Conservation (phyloP, 176 grass and related monocot genomes). For the Paspalum notatum region DNA sequence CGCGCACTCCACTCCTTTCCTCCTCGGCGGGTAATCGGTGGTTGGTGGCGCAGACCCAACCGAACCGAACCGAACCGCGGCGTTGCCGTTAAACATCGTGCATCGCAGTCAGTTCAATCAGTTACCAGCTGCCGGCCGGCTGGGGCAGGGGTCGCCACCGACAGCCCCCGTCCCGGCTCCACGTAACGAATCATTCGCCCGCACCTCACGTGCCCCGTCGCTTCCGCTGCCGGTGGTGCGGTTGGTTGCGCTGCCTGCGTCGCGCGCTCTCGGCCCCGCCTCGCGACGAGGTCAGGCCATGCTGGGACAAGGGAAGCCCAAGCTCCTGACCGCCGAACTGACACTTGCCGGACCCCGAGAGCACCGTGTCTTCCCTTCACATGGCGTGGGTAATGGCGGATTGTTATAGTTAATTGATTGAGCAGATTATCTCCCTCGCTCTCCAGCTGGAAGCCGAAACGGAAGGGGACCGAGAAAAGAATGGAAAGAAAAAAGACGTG, state of each 20-base stretch:
- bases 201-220: slow-evolving; percentile 46
- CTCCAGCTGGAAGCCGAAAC: slow-evolving; percentile 42
- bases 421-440: neutral
- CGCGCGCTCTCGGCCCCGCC: neutral
- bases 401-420: slow-evolving; percentile 10
- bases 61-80: neutral
- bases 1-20: no score
- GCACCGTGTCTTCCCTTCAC: slow-evolving; percentile 7
- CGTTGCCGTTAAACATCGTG: slow-evolving; percentile 7
- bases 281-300: neutral
- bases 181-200: slow-evolving; percentile 49
- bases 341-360: slow-evolving; percentile 35
- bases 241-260: neutral
- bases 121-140: neutral
- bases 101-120: neutral
- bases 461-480: neutral
- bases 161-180: slow-evolving; percentile 41
- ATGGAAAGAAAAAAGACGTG: neutral
- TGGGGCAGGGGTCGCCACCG: slow-evolving; percentile 37
- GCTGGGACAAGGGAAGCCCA: neutral
- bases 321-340: neutral
- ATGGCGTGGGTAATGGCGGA: slow-evolving; percentile 5
- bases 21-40: neutral
- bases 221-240: neutral
- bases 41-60: neutral